Percentiles rank a stretch among this genome's conserved stretches.
These are phyloP conservation scores for Phaeotremella skinneri DNA, from an alignment of 768 basidiomycete species.

Conservation along the genomic window DNA sequence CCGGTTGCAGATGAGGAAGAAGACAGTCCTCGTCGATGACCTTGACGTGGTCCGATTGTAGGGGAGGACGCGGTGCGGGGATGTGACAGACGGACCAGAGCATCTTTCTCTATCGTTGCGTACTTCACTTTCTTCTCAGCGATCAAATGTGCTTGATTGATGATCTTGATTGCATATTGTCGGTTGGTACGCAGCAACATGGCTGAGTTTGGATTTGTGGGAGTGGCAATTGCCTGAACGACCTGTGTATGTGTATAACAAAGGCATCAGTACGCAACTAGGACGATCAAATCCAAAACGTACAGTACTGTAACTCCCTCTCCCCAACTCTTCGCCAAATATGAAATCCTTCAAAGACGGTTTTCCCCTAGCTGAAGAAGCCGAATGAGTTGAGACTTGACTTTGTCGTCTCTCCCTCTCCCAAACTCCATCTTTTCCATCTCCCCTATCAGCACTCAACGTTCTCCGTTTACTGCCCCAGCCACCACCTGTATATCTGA, in stretches of 20 bases:
- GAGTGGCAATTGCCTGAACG: constrained; percentile 22
- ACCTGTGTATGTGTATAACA: constrained; percentile 16
- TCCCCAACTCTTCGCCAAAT: constrained; percentile 50
- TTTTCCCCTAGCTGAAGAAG: constrained; percentile 18
- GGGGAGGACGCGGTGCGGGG: constrained; percentile 24
- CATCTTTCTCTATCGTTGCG: constrained; percentile 52
- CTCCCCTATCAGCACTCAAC: constrained; percentile 17
- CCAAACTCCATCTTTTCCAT: constrained; percentile 9
- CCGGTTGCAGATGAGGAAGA: constrained; percentile 26
- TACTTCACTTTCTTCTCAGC: constrained; percentile 53
- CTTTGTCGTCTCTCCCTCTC: constrained; percentile 40
- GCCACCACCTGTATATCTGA: background rate
- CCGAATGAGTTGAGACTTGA: constrained; percentile 20
- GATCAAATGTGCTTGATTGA: constrained; percentile 52
- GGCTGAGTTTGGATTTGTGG: constrained; percentile 23
- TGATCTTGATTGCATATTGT: constrained; percentile 52
- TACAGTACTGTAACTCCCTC: constrained; percentile 52
- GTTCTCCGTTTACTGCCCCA: constrained; percentile 15
- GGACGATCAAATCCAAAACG: background rate
- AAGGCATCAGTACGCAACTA: background rate
- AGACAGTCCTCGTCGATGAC: constrained; percentile 35
- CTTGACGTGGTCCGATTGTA: constrained; percentile 6
- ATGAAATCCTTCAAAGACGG: constrained; percentile 47
- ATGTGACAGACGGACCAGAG: constrained; percentile 45
- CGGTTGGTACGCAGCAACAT: constrained; percentile 27